These are phyloP conservation scores for Starmerella riodocensis DNA, from an alignment of 805 yeast species.

Conservation along the genomic window DNA sequence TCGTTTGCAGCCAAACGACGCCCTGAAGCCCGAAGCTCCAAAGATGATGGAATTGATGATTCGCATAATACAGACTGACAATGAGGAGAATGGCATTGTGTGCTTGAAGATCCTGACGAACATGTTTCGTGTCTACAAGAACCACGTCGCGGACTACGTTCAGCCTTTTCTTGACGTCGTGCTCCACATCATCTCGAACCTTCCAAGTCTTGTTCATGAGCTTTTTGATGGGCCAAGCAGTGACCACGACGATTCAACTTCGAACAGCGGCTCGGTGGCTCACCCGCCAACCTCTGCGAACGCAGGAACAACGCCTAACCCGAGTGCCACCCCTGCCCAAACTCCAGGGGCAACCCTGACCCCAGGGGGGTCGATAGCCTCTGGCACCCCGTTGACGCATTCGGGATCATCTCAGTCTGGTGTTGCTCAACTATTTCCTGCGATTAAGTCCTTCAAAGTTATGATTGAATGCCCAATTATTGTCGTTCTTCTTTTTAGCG, in stretches of 20 bases:
- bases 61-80: constrained; percentile 53
- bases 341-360: constrained; percentile 1
- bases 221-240: constrained; percentile 36
- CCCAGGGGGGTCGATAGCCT: neutral
- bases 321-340: neutral
- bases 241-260: neutral
- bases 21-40: constrained; percentile 56
- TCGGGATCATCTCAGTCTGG: neutral
- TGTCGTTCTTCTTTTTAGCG: constrained; percentile 80
- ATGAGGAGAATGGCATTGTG: constrained; percentile 89
- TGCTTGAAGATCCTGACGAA: constrained; percentile 80
- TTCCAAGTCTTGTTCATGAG: constrained; percentile 59
- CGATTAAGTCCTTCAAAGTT: constrained; percentile 76
- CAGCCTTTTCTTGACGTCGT: constrained; percentile 67
- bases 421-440: constrained; percentile 34
- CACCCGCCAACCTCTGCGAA: neutral
- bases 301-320: neutral
- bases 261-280: neutral
- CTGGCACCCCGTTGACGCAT: neutral
- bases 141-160: constrained; percentile 52
- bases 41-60: constrained; percentile 48
- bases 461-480: constrained; percentile 95
- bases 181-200: constrained; percentile 61
- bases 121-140: constrained; percentile 72
- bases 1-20: constrained; percentile 70